Evolutionary conservation across 352 stramenopile genomes (phyloP), one percentile per base, ranked within the genome.

Genomic region (Phytophthora pinifolia): DNA sequence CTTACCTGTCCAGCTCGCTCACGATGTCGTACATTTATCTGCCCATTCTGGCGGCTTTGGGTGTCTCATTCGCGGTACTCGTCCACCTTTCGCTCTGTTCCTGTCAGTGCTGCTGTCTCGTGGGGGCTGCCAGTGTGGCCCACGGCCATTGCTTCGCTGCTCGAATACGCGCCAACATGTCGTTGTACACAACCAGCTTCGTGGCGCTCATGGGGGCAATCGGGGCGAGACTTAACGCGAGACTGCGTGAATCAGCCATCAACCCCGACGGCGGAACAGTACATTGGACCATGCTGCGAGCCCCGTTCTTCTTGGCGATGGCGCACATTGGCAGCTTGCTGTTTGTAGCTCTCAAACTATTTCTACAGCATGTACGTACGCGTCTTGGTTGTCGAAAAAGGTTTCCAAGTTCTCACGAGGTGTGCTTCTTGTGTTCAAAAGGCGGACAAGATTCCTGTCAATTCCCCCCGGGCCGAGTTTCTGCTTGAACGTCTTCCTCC

Each of bases 231-330:
- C 60, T 93, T 30, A 93, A 93, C 46, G 83, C 80, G 13, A 69
- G 83, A 12, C 57, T 93, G 2, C 73, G 77, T 0, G 73, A 81
- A 10, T 91, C 80, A 0, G 83, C 83, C 29, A 91, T 93, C 54
- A 83, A 91, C 41, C 83, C 81, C 2, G 72, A 88, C 1, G 81
- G 81, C 12, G 81, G 83, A 7, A 92, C 83, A 6, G 46, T 93
- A 31, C 80, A 93, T 62, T 93, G 79, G 83, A 67, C 63, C 37
- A 65, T 89, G 54, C 60, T 92, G 12, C 67, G 72, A 0, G 81
- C 79, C 39, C 79, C 83, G 9, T 88, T 87, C 58, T 88, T 74
- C 39, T 52, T 91, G 32, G 54, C 67, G 2, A 72, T 85, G 36
- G 67, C 74, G 20, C 83, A 93, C 48, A 67, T 87, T 20, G 76